These are phyloP conservation scores for Xylaria curta DNA, from an alignment of 495 filamentous ascomycete genomes.

Conservation along the genomic window DNA sequence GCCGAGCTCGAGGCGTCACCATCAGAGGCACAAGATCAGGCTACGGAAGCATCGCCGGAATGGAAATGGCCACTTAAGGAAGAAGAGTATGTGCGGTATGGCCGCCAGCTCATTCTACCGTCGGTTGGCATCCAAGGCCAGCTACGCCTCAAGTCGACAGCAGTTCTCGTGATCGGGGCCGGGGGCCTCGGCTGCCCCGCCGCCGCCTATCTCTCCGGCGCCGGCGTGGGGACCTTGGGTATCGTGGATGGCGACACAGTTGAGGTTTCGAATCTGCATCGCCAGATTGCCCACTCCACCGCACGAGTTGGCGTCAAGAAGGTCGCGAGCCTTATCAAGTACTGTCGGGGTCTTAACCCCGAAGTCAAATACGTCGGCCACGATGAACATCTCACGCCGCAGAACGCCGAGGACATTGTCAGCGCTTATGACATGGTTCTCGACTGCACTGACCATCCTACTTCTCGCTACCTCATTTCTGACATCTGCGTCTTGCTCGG, in stretches of 20 bases:
- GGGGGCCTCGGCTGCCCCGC: slow-evolving; percentile 93
- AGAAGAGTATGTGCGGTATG: slow-evolving; percentile 84
- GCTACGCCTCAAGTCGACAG: slow-evolving; percentile 71
- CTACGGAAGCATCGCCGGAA: slow-evolving; percentile 15
- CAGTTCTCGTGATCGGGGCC: slow-evolving; percentile 85
- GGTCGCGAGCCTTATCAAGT: slow-evolving; percentile 76
- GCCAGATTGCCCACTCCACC: slow-evolving; percentile 82
- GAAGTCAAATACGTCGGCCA: slow-evolving; percentile 67
- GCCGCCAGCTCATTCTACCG: slow-evolving; percentile 89
- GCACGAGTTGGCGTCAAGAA: slow-evolving; percentile 77
- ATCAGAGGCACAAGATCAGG: slow-evolving; percentile 8
- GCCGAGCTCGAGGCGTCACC: slow-evolving; percentile 39
- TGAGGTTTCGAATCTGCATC: slow-evolving; percentile 89
- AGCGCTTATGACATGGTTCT: slow-evolving; percentile 79
- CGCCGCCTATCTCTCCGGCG: slow-evolving; percentile 85
- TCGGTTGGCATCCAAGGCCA: slow-evolving; percentile 85
- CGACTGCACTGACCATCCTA: slow-evolving; percentile 93
- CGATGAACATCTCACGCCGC: slow-evolving; percentile 63
- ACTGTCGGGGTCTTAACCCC: slow-evolving; percentile 72
- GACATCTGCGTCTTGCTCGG: slow-evolving; percentile 80
- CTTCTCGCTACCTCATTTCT: slow-evolving; percentile 89
- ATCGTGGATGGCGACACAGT: slow-evolving; percentile 88
- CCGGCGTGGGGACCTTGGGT: slow-evolving; percentile 83
- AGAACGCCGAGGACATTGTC: slow-evolving; percentile 69
- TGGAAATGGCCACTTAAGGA: slow-evolving; percentile 66